A percentile compares a stretch with the other conserved stretches of the same genome.
These are phyloP conservation scores for Trichoderma polysporum DNA, from an alignment of 2,329 filamentous ascomycete genomes.

Conservation along the genomic window DNA sequence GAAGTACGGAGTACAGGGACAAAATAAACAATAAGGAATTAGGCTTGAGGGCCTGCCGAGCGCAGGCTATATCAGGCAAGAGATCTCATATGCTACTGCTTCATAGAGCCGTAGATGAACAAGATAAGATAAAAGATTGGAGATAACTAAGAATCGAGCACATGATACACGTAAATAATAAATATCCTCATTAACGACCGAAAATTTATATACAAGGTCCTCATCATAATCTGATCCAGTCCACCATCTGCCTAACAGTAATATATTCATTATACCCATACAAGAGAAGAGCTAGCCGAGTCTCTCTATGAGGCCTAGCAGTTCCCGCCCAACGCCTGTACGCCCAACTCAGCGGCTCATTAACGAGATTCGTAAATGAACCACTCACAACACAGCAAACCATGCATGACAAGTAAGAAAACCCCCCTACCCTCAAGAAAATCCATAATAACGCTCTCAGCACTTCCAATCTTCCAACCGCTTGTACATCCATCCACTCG, in stretches of 20 bases:
- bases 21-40: too few relatives aligned
- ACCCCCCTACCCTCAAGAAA: not conserved
- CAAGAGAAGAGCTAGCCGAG: not conserved
- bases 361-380: not conserved
- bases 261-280: not conserved
- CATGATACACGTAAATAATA: too few relatives aligned
- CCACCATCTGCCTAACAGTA: not conserved
- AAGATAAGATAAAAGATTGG: not conserved
- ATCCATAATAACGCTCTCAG: not conserved
- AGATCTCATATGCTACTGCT: too few relatives aligned
- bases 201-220: not conserved
- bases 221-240: not conserved
- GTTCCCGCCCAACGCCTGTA: not conserved
- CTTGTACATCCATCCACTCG: slow-evolving; percentile 29
- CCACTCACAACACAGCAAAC: not conserved
- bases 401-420: not conserved
- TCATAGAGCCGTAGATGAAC: too few relatives aligned
- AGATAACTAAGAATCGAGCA: too few relatives aligned
- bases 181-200: not conserved
- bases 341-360: not conserved
- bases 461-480: slow-evolving; percentile 25
- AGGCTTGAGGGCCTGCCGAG: too few relatives aligned
- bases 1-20: too few relatives aligned
- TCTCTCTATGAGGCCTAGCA: too few relatives aligned
- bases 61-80: too few relatives aligned